Base-by-base conservation (phyloP, 1,139 yeast genomes). In the Suhomyces ambrosiae region DNA sequence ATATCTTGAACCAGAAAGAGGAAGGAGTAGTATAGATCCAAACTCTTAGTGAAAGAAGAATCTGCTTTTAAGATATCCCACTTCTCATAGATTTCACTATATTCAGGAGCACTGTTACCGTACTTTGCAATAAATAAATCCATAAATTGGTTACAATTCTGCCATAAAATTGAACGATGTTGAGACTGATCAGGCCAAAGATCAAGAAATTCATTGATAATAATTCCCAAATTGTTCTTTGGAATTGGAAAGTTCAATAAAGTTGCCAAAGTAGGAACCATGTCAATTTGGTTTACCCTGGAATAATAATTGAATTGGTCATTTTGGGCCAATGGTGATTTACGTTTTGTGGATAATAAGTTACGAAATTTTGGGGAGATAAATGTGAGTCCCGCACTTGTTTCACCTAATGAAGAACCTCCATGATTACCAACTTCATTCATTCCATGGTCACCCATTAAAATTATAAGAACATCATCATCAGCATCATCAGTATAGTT, bases 391-490 rank as follows among this genome's bases (percentile, higher is more conserved):
- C 86, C 97, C 1, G 98, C 83, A 16, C 89, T 84, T 0, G 97
- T 92, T 58, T 92, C 98, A 0, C 97, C 96, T 0, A 73, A 61
- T 0, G 96, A 86, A 0, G 97, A 86, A 0, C 97, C 98, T 9
- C 98, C 98, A 57, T 92, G 98, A 52, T 92, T 92, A 0, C 98
- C 98, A 2, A 82, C 78, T 35, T 82, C 87, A 52, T 86, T 87
- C 97, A 90, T 90, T 1, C 97, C 97, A 59, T 90, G 97, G 53
- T 90, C 97, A 1, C 98, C 98, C 68, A 87, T 68, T 1, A 92
- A 77, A 6, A 92, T 78, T 23, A 92, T 63, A 31, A 92, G 59
- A 0, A 95, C 84, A 15, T 74, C 65, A 18, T 81, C 76, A 2
- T 42, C 35, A 3, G 38, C 16, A 3, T 48, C 33, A 1, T 43